Conservation (phyloP, 169 alveolate genomes). For the Perkinsus chesapeaki region DNA sequence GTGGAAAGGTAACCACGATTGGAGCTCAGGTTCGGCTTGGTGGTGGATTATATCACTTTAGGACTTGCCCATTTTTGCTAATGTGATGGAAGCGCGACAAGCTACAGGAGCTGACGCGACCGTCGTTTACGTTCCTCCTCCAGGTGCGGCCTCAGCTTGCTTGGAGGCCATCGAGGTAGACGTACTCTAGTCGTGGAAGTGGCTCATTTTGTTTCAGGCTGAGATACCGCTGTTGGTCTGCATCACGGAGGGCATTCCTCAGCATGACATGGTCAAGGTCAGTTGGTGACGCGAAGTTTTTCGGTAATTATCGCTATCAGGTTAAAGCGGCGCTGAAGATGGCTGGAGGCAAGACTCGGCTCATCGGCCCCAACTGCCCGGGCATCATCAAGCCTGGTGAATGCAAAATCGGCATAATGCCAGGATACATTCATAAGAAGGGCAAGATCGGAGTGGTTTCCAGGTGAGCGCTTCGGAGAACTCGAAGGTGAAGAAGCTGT, state of each 20-base stretch:
- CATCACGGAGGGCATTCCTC: conserved; percentile 97
- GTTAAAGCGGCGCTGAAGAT: conserved; percentile 41
- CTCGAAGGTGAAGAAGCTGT: background rate
- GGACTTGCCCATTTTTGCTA: conserved; percentile 31
- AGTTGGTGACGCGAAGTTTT: conserved; percentile 46
- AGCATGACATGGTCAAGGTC: conserved; percentile 93
- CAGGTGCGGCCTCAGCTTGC: conserved; percentile 87
- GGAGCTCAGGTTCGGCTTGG: conserved; percentile 9
- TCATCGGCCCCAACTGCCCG: conserved; percentile 98
- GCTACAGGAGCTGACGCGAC: conserved; percentile 86
- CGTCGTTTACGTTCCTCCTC: conserved; percentile 91
- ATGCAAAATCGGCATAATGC: conserved; percentile 98
- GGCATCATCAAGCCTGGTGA: conserved; percentile 97
- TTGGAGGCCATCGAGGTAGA: conserved; percentile 78
- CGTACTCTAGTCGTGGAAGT: background rate
- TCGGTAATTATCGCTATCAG: too few relatives aligned
- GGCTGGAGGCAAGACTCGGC: conserved; percentile 61
- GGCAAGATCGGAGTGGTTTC: conserved; percentile 69
- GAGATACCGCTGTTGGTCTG: conserved; percentile 87
- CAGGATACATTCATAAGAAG: conserved; percentile 87
- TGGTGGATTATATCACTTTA: conserved; percentile 52
- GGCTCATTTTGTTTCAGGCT: conserved; percentile 38
- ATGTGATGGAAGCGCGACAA: conserved; percentile 23
- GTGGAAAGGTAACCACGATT: background rate
- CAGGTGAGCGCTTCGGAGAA: conserved; percentile 27